phyloP scores from a whole-genome alignment of 2,329 filamentous ascomycete genomes.

The Penicillium sp. region DNA sequence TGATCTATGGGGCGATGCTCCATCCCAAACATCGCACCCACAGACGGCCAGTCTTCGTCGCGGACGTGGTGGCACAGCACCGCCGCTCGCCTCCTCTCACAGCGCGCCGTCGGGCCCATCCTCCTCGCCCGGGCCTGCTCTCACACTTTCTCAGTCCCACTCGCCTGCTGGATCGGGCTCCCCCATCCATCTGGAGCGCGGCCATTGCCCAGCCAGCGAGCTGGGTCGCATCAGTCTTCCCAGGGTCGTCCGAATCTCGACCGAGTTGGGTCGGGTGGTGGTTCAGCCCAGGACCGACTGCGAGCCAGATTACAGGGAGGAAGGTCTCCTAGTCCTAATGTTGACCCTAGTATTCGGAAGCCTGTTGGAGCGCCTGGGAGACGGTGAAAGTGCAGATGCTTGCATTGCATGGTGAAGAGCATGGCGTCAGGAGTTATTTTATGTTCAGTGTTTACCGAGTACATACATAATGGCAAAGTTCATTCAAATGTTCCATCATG shows the following conservation, averaged over 20 bases:
- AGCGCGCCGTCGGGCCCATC: slow-evolving; percentile 25
- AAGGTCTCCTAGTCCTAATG: slow-evolving; percentile 34
- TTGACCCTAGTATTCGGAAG: slow-evolving; percentile 34
- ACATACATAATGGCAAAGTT: slow-evolving; percentile 1
- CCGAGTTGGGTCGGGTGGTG: slow-evolving; percentile 24
- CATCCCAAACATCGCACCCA: slow-evolving; percentile 26
- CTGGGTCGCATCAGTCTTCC: slow-evolving; percentile 68
- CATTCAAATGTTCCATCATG: neutral
- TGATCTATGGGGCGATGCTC: slow-evolving; percentile 57
- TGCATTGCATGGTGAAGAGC: slow-evolving; percentile 15
- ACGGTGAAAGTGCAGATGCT: slow-evolving; percentile 9
- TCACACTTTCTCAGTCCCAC: slow-evolving; percentile 23
- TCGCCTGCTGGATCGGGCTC: slow-evolving; percentile 24
- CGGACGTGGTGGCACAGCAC: slow-evolving; percentile 30
- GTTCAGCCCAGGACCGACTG: slow-evolving; percentile 73
- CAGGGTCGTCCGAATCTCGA: slow-evolving; percentile 33
- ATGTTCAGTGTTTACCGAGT: slow-evolving; percentile 3
- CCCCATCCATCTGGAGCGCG: slow-evolving; percentile 44
- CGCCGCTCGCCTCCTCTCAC: slow-evolving; percentile 19
- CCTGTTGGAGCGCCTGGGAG: slow-evolving; percentile 30
- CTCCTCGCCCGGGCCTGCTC: slow-evolving; percentile 15
- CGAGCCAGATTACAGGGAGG: slow-evolving; percentile 73
- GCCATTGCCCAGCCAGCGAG: slow-evolving; percentile 69
- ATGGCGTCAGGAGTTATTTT: slow-evolving; percentile 20
- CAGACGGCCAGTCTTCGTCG: slow-evolving; percentile 42